These are phyloP conservation scores for Beta macrorhiza DNA, from an alignment of 179 eudicot species.

Conservation along the genomic window DNA sequence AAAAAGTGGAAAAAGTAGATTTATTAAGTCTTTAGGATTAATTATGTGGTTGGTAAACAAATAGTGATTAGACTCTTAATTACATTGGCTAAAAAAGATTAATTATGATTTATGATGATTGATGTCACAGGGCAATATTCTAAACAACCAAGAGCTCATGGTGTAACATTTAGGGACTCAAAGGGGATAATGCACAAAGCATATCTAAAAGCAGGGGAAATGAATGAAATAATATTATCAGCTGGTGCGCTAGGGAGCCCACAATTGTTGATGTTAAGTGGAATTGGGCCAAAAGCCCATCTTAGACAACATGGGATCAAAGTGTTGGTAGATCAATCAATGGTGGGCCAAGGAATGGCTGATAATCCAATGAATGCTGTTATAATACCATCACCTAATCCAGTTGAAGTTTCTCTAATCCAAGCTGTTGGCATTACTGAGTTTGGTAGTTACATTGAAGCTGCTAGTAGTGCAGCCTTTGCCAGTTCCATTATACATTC, in stretches of 20 bases:
- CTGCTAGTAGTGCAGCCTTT: slow-evolving; percentile 34
- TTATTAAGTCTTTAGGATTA: no score
- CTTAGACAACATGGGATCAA: slow-evolving; percentile 21
- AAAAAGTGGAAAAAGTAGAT: no score
- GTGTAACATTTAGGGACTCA: slow-evolving; percentile 33
- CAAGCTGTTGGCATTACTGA: slow-evolving; percentile 41
- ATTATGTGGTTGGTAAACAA: background rate
- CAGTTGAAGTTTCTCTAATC: slow-evolving; percentile 34
- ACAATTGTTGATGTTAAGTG: slow-evolving; percentile 40
- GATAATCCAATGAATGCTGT: slow-evolving; percentile 44
- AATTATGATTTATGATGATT: no score
- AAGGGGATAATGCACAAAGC: slow-evolving; percentile 35
- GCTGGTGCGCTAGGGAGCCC: slow-evolving; percentile 45
- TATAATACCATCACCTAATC: slow-evolving; percentile 28
- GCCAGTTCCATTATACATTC: slow-evolving; percentile 33
- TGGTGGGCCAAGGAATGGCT: slow-evolving; percentile 42
- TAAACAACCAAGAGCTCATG: slow-evolving; percentile 29
- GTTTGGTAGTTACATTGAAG: slow-evolving; percentile 36
- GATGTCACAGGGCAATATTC: slow-evolving; percentile 25
- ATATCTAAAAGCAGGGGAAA: slow-evolving; percentile 26
- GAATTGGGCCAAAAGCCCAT: slow-evolving; percentile 40
- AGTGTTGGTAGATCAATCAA: slow-evolving; percentile 21
- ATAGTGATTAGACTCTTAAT: background rate
- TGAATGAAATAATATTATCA: slow-evolving; percentile 37
- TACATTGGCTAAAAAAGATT: background rate